phyloP scores from a whole-genome alignment of 257 asterid species.

The Ajuga chamaepitys region DNA sequence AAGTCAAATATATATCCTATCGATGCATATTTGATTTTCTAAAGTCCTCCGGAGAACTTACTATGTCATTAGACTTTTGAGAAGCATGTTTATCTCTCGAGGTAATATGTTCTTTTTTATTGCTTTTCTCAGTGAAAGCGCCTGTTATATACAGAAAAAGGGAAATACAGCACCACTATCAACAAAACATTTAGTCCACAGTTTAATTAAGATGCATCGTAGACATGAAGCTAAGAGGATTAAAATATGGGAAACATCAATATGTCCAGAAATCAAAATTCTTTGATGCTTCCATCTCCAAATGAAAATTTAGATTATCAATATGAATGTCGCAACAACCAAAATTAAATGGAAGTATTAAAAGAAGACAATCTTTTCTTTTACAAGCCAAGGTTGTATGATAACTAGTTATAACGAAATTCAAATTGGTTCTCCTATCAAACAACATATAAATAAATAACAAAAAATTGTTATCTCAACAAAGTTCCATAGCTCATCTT shows the following conservation, averaged over 20 bases:
- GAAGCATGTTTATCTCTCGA: slow-evolving; percentile 15
- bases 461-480: neutral
- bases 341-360: neutral
- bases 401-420: neutral
- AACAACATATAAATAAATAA: neutral
- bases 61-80: slow-evolving; percentile 34
- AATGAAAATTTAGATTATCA: neutral
- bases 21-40: neutral
- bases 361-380: neutral
- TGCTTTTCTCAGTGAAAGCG: slow-evolving; percentile 32
- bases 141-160: slow-evolving; percentile 33
- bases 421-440: neutral
- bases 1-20: neutral
- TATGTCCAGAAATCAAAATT: neutral
- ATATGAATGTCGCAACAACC: neutral
- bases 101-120: slow-evolving; percentile 25
- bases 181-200: neutral
- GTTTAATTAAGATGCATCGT: neutral
- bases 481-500: neutral
- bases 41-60: slow-evolving; percentile 9
- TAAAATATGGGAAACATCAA: neutral
- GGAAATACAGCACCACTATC: slow-evolving; percentile 2
- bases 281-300: neutral
- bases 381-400: neutral
- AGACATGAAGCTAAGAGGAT: slow-evolving; percentile 1